A percentile compares a stretch with the other conserved stretches of the same genome.
phyloP scores from a whole-genome alignment of 768 basidiomycete species.

The Pisolithus microcarpus region DNA sequence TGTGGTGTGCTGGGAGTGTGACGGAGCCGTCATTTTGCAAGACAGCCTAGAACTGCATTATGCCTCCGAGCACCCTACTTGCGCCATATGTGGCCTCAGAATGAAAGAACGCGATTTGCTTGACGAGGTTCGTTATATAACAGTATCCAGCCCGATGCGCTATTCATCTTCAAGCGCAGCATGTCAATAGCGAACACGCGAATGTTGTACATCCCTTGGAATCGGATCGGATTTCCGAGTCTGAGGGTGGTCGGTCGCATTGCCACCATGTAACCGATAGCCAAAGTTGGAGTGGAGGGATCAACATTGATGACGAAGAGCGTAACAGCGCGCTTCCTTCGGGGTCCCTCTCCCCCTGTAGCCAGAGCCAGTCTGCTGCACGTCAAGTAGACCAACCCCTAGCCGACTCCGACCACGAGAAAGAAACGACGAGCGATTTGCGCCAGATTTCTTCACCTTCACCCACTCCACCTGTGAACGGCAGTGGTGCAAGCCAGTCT shows the following conservation, averaged over 20 bases:
- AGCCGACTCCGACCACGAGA: neutral
- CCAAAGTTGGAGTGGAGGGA: neutral
- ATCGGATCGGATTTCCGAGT: conserved; percentile 1
- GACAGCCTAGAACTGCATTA: conserved; percentile 17
- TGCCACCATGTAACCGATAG: neutral
- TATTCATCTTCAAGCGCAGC: conserved; percentile 12
- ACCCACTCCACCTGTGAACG: conserved; percentile 23
- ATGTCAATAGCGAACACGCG: conserved; percentile 13
- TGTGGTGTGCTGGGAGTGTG: conserved; percentile 26
- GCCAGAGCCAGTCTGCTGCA: neutral
- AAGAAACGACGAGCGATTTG: neutral
- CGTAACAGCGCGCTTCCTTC: neutral
- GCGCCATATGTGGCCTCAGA: conserved; percentile 13
- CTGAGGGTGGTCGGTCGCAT: neutral
- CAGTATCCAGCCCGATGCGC: neutral
- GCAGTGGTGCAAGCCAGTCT: conserved; percentile 10
- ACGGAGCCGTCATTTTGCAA: conserved; percentile 17
- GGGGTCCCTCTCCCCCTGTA: conserved; percentile 1
- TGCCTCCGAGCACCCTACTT: conserved; percentile 15
- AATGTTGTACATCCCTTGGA: neutral
- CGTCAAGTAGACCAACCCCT: neutral
- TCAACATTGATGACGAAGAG: neutral
- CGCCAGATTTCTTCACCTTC: conserved; percentile 12
- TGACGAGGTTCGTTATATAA: conserved; percentile 14
- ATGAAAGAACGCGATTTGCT: conserved; percentile 10